Base-by-base conservation (phyloP, 176 grass and related monocot genomes). In the Musa itinerans region DNA sequence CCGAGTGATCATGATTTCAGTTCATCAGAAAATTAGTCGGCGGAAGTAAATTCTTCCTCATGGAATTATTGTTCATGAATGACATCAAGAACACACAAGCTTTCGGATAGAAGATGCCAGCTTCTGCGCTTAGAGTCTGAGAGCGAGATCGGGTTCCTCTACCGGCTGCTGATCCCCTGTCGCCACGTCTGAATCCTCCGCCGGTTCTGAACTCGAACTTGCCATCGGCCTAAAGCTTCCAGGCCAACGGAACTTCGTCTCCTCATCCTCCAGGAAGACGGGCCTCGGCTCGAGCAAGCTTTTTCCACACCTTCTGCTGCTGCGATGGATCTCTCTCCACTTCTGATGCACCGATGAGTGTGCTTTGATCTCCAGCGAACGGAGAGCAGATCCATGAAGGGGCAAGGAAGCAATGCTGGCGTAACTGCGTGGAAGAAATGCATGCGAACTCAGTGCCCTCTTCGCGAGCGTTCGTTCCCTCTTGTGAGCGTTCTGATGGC, bases 71-170 rank as follows among this genome's bases (percentile, higher is more conserved):
- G 29, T 34, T 34, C 29, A 34, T 34, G 29, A 34, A 4, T 34
- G 3, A 43, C 34, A 43, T 43, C 34, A 43, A 43, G 34, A 43
- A 43, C 34, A 43, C 34, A 43, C 4, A 43, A 43, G 34, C 34
- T 43, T 43, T 43, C 34, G 34, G 34, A 43, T 17, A 61, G n/a
- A 65, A 27, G 22, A 65, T 14, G 23, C 10, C 49, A 71, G 24
- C 1, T 65, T 26, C 14, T 34, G 27, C 23, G 43, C 9, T 26
- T 75, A 89, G 65, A 92, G 87, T 81, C 86, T 89, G 22, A 92
- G 90, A 75, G 86, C 83, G 13, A 92, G 87, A 62, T 92, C 90
- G 64, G 84, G 90, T 84, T 92, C 90, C 79, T 92, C 90, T 54
- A 14, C 50, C 58, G 72, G 69, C 14, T 53, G 79, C 15, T 50